These are phyloP conservation scores for Plasmodium yoelii DNA, from an alignment of 169 alveolate species.

Conservation along the genomic window DNA sequence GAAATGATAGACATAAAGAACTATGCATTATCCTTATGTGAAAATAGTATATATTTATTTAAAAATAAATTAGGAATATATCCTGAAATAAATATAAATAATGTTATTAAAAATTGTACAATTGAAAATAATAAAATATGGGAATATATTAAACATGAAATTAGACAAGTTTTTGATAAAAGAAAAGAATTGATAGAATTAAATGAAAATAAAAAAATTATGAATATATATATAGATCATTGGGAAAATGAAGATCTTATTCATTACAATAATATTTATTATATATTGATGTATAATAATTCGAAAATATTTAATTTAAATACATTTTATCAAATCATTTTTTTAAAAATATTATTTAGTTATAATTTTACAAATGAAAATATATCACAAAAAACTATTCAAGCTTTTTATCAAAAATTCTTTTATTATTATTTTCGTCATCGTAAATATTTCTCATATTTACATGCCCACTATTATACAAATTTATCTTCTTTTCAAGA, in stretches of 20 bases:
- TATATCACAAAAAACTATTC: slow-evolving; percentile 24
- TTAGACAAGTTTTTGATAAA: slow-evolving; percentile 16
- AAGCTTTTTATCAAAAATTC: slow-evolving; percentile 29
- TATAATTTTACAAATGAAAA: slow-evolving; percentile 42
- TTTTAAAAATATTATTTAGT: slow-evolving; percentile 13
- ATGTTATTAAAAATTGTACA: slow-evolving; percentile 7
- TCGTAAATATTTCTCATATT: slow-evolving; percentile 31
- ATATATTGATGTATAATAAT: slow-evolving; percentile 23
- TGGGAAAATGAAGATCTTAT: slow-evolving; percentile 67
- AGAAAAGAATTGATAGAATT: slow-evolving; percentile 23
- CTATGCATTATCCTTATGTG: slow-evolving; percentile 56
- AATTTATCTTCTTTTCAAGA: not conserved
- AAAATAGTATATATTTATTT: slow-evolving; percentile 13
- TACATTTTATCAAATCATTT: slow-evolving; percentile 30
- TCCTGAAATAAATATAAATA: slow-evolving; percentile 24
- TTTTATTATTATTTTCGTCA: slow-evolving; percentile 18
- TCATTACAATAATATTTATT: slow-evolving; percentile 62
- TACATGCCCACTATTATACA: slow-evolving; percentile 25
- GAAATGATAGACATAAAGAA: slow-evolving; percentile 1
- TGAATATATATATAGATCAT: slow-evolving; percentile 59
- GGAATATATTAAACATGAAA: slow-evolving; percentile 41
- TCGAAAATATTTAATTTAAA: slow-evolving; percentile 18
- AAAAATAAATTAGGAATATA: slow-evolving; percentile 7
- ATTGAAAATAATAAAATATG: slow-evolving; percentile 43
- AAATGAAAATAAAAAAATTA: slow-evolving; percentile 47